Evolutionary conservation across 495 filamentous ascomycete species (phyloP).

Genomic region (Pseudotulostoma volvatum): DNA sequence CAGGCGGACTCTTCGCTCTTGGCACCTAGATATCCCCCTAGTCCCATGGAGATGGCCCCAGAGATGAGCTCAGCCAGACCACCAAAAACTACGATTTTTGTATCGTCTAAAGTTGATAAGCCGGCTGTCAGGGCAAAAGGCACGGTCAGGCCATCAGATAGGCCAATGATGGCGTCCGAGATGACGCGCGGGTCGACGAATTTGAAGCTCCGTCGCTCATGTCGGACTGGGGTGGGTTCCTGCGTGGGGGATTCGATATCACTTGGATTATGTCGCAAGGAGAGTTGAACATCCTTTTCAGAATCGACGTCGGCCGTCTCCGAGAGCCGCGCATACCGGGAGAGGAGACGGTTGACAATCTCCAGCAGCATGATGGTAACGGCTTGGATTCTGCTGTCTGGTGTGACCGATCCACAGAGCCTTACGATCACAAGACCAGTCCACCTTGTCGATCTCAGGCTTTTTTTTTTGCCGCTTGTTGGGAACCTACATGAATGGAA

Average conservation of each 20-base stretch:
- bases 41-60: conserved; percentile 42
- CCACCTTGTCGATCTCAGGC: no score
- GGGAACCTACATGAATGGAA: no score
- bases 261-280: conserved; percentile 9
- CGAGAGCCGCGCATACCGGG: conserved; percentile 22
- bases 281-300: conserved; percentile 17
- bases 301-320: conserved; percentile 19
- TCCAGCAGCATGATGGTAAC: conserved; percentile 21
- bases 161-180: conserved; percentile 43
- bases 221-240: conserved; percentile 1
- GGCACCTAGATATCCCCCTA: conserved; percentile 48
- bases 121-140: conserved; percentile 44
- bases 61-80: conserved; percentile 42
- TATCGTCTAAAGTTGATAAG: conserved; percentile 35
- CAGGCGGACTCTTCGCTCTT: conserved; percentile 46
- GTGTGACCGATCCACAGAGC: no score
- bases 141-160: conserved; percentile 44
- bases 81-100: conserved; percentile 40
- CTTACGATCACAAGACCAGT: no score
- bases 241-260: conserved; percentile 8
- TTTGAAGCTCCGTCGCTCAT: conserved; percentile 8
- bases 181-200: conserved; percentile 35
- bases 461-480: no score
- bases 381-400: no score
- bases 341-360: conserved; percentile 21